A percentile compares a stretch with the other conserved stretches of the same genome.
Conservation (phyloP, 179 eudicot genomes). For the Beta macrorhiza region DNA sequence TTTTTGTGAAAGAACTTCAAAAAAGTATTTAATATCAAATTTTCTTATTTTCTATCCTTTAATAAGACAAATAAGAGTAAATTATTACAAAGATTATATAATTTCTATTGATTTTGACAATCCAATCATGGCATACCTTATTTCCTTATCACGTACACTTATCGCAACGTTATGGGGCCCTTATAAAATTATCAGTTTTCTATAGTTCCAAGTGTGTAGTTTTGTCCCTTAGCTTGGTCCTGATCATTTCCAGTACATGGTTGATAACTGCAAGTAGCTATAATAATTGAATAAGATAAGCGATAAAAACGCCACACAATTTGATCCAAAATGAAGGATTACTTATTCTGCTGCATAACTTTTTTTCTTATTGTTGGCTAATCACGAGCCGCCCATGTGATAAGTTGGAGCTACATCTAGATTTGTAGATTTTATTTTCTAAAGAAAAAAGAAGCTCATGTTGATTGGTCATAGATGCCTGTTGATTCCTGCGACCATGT, state of each 20-base stretch:
- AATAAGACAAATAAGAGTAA: no score
- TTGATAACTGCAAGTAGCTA: conserved; percentile 7
- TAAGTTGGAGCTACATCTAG: not conserved
- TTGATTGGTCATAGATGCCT: no score
- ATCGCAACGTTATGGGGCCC: not conserved
- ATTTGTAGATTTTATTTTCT: not conserved
- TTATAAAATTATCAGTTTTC: not conserved
- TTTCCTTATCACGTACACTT: not conserved
- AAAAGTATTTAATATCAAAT: no score
- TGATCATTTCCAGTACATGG: not conserved
- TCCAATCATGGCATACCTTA: not conserved
- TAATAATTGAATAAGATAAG: conserved; percentile 13
- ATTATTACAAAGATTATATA: no score
- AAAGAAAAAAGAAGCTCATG: no score
- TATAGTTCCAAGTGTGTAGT: not conserved
- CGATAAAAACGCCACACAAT: not conserved
- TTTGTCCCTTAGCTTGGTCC: not conserved
- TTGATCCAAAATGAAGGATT: not conserved
- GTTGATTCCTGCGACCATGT: no score
- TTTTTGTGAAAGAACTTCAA: no score
- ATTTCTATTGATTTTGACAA: not conserved
- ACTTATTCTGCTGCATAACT: not conserved
- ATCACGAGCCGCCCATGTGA: conserved; percentile 6
- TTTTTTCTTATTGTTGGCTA: not conserved
- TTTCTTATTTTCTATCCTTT: no score